Evolutionary conservation across 768 basidiomycete genomes (phyloP), one percentile per base, ranked within the genome.

Genomic region (Podaxis sp.): DNA sequence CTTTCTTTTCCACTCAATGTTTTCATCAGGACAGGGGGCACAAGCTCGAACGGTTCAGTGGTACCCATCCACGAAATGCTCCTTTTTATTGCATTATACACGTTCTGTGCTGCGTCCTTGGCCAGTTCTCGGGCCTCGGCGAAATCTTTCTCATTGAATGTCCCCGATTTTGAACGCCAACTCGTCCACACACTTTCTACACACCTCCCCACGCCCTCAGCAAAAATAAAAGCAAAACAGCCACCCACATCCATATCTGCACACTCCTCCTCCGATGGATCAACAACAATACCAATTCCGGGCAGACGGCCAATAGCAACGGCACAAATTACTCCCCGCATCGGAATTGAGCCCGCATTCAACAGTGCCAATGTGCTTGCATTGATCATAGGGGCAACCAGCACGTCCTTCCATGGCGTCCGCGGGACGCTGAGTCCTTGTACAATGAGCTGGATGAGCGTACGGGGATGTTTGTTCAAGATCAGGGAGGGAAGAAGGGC

Each of bases 271-370:
- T 80, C 82, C 8, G 70, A 75, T 1, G 87, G 86, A 69, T 88
- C 87, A 2, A 87, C 73, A 13, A 88, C 69, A 2, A 87, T 70
- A 1, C 65, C 63, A 0, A 76, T 69, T 3, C 65, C 70, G 5
- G 66, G 61, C 17, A 67, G 70, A 13, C 76, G 76, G 0, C 84
- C 85, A 1, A 89, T 78, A 0, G 88, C 76, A 2, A 88, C 82
- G 3, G 92, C 91, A 57, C 87, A 87, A 0, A 90, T 81, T n/a
- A 89, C 84, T 0, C 90, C 90, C 2, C 82, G 77, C 89, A 93
- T 87, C 0, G 90, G 86, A 0, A 94, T 74, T 1, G 89, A 90
- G 0, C 85, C 84, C 0, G 90, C 83, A 51, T 86, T 88, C 33
- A 94, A 70, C 7, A 93, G 76, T 0, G 92, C 87, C 0, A 91